Base-by-base conservation (phyloP, 176 grass and related monocot species). In the Aegilops umbellulata region DNA sequence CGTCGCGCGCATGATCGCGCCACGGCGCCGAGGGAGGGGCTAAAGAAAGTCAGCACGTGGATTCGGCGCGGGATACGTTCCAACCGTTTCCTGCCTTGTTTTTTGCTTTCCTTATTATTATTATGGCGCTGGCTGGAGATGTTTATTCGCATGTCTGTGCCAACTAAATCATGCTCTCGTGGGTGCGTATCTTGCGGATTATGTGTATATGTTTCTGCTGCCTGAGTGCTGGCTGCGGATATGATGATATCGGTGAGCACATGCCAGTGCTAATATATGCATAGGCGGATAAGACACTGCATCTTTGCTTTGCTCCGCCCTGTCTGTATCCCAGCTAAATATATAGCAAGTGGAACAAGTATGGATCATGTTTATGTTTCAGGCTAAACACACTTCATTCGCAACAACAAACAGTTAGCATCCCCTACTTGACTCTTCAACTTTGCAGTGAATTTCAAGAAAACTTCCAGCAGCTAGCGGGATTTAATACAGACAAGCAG, bases 11-110 rank as follows among this genome's bases (percentile, higher is more conserved):
- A 70, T 70, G 12, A 65, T 65, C 32, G 26, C 44, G 47, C 15
- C 42, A 29, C 72, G 44, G 44, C 15, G 24, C 11, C 12, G 5
- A 1, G 68, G 24, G 44, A 14, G 49, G 36, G 13, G 19, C 11
- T 78, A 65, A 27, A 83, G 7, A 86, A 90, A 78, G 39, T 22
- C 79, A 44, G 55, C 79, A 83, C 65, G 65, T 83, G 79, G 84
- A 90, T 83, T 20, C 65, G 84, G 60, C 6, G 39, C 24, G n/a
- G 41, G 55, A 60, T 86, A 77, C 26, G n/a, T 24, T 4, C n/a
- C 15, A 67, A 75, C n/a, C 13, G 53, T 14, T 20, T 12, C 65
- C 15, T 19, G 64, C 2, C 5, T 30, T 55, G 16, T 42, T 47
- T 47, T n/a, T n/a, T n/a, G n/a, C n/a, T n/a, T n/a, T n/a, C n/a